These are phyloP conservation scores for Trichosporon sp. DNA, from an alignment of 1,284 basidiomycete genomes.

Conservation along the genomic window DNA sequence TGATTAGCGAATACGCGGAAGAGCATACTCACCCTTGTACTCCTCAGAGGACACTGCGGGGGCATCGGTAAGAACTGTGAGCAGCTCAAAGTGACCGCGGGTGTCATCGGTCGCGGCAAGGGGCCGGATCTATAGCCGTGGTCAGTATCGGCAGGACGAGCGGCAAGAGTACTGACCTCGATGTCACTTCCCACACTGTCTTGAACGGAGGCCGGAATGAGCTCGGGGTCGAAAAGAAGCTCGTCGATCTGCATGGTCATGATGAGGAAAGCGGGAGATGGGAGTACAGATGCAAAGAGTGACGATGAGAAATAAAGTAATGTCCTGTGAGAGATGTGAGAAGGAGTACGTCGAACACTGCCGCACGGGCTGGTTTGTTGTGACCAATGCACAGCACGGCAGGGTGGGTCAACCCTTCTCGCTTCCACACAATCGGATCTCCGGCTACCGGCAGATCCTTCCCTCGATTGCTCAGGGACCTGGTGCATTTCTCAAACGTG, in stretches of 20 bases:
- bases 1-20: neutral
- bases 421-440: neutral
- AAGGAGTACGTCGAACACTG: neutral
- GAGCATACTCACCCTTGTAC: constrained; percentile 51
- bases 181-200: constrained; percentile 30
- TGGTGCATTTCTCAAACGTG: neutral
- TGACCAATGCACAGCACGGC: neutral
- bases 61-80: constrained; percentile 73
- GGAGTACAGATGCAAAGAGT: neutral
- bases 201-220: constrained; percentile 30
- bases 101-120: constrained; percentile 80
- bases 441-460: neutral
- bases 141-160: neutral
- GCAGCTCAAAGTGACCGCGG: constrained; percentile 76
- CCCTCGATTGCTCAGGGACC: neutral
- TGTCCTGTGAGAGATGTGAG: neutral
- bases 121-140: constrained; percentile 70
- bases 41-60: constrained; percentile 66
- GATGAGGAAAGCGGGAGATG: neutral
- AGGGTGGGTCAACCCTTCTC: neutral
- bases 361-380: neutral
- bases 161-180: constrained; percentile 18
- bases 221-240: constrained; percentile 33
- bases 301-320: neutral
- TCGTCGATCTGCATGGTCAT: constrained; percentile 18